Conservation (phyloP, 2,329 filamentous ascomycete species). For the Thermoascus crustaceus region DNA sequence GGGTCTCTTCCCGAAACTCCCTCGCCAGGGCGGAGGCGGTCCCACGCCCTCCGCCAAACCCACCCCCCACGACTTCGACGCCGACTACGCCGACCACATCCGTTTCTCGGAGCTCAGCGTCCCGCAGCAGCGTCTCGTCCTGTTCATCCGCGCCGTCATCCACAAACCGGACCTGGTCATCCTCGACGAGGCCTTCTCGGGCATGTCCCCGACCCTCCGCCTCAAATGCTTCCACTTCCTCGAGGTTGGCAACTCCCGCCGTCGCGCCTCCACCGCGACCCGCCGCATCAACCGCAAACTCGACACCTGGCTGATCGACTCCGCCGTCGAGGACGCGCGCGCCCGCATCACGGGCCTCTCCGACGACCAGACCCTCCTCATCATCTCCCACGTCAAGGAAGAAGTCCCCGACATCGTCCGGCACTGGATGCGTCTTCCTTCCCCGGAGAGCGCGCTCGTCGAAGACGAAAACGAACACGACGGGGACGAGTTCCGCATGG, state of each 20-base stretch:
- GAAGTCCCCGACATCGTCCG: constrained; percentile 79
- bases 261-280: constrained; percentile 15
- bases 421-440: constrained; percentile 77
- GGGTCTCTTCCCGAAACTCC: constrained; percentile 14
- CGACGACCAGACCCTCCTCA: constrained; percentile 71
- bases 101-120: constrained; percentile 57
- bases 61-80: constrained; percentile 18
- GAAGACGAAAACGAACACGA: too few species aligned
- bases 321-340: constrained; percentile 4
- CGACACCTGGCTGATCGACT: constrained; percentile 8
- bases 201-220: constrained; percentile 72
- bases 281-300: constrained; percentile 7
- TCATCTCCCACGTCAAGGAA: constrained; percentile 82
- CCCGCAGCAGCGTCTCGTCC: constrained; percentile 62
- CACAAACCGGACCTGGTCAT: constrained; percentile 76
- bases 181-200: constrained; percentile 79
- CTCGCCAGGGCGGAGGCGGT: neutral
- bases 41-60: neutral
- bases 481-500: constrained; percentile 27
- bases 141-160: constrained; percentile 75
- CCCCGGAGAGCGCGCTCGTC: constrained; percentile 15
- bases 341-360: constrained; percentile 48
- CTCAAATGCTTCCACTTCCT: constrained; percentile 83
- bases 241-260: constrained; percentile 50
- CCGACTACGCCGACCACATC: constrained; percentile 65